Percentiles rank a stretch among this genome's conserved stretches.
Conservation (phyloP, 2,329 filamentous ascomycete genomes). For the Trichoderma atroviride region DNA sequence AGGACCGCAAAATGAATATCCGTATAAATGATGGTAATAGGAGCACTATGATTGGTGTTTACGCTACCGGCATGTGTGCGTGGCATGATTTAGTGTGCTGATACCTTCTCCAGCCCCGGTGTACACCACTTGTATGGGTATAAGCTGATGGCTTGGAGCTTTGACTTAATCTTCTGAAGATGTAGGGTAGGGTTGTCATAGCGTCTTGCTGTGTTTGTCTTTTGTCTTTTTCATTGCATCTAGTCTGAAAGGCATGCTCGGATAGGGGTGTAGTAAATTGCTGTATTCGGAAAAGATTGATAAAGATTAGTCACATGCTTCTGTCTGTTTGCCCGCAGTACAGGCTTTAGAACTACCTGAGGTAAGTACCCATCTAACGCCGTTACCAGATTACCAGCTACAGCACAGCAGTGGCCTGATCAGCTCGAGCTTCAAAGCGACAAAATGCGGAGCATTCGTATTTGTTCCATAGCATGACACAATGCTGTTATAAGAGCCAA, state of each 20-base stretch:
- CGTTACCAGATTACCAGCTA: not conserved
- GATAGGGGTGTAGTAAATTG: not conserved
- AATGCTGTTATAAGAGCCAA: not conserved
- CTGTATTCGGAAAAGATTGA: not conserved
- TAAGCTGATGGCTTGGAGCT: no score
- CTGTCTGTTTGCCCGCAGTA: not conserved
- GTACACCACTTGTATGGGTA: not conserved
- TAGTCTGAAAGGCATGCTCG: not conserved
- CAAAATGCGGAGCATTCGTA: not conserved
- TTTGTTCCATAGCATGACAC: not conserved
- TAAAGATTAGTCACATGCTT: not conserved
- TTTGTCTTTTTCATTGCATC: not conserved
- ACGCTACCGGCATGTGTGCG: no score
- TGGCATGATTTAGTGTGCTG: no score
- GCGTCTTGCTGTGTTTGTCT: not conserved
- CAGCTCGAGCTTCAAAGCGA: not conserved
- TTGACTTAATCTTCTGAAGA: not conserved
- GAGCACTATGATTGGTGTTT: no score
- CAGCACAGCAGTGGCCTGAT: not conserved
- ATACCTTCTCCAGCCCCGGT: no score
- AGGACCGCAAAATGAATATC: no score
- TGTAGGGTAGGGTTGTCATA: not conserved
- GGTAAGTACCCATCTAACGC: no score
- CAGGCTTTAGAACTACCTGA: no score
- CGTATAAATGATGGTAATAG: no score